Conservation (phyloP, 805 yeast genomes). For the Priceomyces fermenticarens region DNA sequence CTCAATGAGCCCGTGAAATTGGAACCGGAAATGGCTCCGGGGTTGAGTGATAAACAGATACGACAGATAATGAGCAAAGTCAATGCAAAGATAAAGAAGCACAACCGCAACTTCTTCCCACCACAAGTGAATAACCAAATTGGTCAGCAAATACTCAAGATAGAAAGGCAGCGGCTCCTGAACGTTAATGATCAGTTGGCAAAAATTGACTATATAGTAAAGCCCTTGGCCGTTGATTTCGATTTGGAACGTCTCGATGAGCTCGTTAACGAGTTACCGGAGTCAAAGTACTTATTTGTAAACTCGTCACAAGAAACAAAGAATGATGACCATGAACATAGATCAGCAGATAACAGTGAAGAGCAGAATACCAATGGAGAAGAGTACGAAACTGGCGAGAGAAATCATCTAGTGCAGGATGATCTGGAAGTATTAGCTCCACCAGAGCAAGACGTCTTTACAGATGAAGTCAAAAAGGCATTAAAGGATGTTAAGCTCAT, state of each 20-base stretch:
- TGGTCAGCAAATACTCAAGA: constrained; percentile 32
- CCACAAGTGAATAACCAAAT: constrained; percentile 34
- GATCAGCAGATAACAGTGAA: not conserved
- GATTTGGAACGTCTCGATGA: constrained; percentile 18
- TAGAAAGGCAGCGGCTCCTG: constrained; percentile 26
- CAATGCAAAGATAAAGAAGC: constrained; percentile 22
- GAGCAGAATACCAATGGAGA: not conserved
- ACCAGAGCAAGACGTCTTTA: not conserved
- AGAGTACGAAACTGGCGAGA: constrained; percentile 7
- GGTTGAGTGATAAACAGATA: constrained; percentile 10
- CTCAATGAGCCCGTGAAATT: constrained; percentile 26
- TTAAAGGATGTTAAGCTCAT: constrained; percentile 5
- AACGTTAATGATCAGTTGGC: constrained; percentile 25
- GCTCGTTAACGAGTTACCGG: constrained; percentile 31
- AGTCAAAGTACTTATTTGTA: constrained; percentile 24
- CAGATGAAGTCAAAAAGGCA: constrained; percentile 1
- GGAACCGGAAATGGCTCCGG: constrained; percentile 4
- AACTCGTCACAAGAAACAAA: constrained; percentile 7
- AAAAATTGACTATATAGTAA: constrained; percentile 16
- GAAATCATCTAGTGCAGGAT: constrained; percentile 18
- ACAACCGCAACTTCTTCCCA: constrained; percentile 23
- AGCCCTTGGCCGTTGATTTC: constrained; percentile 26
- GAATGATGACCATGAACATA: constrained; percentile 3
- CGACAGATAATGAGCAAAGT: constrained; percentile 19
- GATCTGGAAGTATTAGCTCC: constrained; percentile 12